Conservation (phyloP, 768 basidiomycete species). For the Tulasnella sp. region DNA sequence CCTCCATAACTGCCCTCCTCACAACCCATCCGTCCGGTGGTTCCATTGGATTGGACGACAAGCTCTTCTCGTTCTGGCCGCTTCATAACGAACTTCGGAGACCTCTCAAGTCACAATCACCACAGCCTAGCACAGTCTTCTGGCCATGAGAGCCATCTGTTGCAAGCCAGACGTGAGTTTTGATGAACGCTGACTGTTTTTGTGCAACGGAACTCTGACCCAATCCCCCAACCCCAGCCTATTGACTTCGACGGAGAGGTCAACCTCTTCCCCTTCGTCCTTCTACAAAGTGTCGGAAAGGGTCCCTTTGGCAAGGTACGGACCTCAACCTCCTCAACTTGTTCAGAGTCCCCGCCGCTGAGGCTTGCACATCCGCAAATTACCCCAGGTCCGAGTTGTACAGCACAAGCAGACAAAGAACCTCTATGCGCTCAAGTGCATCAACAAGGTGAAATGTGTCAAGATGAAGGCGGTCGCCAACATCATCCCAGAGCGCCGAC, state of each 20-base stretch:
- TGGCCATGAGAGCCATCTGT: constrained; percentile 43
- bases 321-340: constrained; percentile 29
- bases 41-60: constrained; percentile 88
- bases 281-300: constrained; percentile 91
- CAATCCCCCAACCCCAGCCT: constrained; percentile 45
- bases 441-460: constrained; percentile 91
- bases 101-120: background rate
- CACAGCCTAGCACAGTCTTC: background rate
- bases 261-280: constrained; percentile 93
- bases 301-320: constrained; percentile 96
- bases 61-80: constrained; percentile 86
- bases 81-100: constrained; percentile 78
- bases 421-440: constrained; percentile 94
- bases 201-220: background rate
- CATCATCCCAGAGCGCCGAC: constrained; percentile 86
- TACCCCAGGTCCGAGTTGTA: constrained; percentile 81
- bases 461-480: constrained; percentile 89
- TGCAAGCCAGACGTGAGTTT: constrained; percentile 45
- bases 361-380: constrained; percentile 27
- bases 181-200: background rate
- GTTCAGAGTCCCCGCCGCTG: background rate
- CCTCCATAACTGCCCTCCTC: too few species aligned
- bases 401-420: constrained; percentile 92
- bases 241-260: constrained; percentile 84
- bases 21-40: constrained; percentile 83